Evolutionary conservation across 352 stramenopile species (phyloP), one percentile per base, ranked within the genome.

Genomic region (Globisporangium apiculatum): DNA sequence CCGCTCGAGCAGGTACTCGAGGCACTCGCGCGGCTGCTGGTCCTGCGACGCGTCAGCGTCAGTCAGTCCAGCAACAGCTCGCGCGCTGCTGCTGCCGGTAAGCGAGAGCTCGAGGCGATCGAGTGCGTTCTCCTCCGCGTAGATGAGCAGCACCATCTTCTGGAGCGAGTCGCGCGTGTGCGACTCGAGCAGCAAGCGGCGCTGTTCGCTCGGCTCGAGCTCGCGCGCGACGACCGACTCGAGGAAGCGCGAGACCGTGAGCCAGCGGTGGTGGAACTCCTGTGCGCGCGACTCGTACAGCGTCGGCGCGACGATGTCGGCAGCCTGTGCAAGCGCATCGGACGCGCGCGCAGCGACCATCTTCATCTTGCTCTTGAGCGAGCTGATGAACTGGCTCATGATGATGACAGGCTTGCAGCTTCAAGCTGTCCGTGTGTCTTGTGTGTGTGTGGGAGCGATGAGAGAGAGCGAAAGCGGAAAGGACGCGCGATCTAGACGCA

Each of bases 191-290:
- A 94, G 63, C 48, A 90, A 67, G 0, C 78, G 76, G n/a, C 82
- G 76, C 68, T 94, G 84, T 64, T 91, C 79, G 38, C 56, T 59
- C 15, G 83, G 65, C 56, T 89, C 76, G 37, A 92, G 51, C 8
- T 91, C 74, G 36, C 83, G 79, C 7, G 73, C 70, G 53, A 89
- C 55, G 17, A 95, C 65, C 7, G 81, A 75, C 56, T 91, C 83
- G 12, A 93, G 72, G 58, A 93, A 93, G 57, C 76, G 81, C 61
- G 75, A 72, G 42, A 95, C 78, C 0, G 67, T 93, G 37, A 69
- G 77, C 85, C 85, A 95, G 17, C 79, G 81, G 63, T 93, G 81
- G 61, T 93, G 81, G 62, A 95, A 95, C 64, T 95, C 85, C 51
- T 91, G 78, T 38, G 84, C 73, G 61, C 73, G 79, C 43, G 83